Conservation (phyloP, 371 early-diverging fungal species). For the Mucor velutinosus region DNA sequence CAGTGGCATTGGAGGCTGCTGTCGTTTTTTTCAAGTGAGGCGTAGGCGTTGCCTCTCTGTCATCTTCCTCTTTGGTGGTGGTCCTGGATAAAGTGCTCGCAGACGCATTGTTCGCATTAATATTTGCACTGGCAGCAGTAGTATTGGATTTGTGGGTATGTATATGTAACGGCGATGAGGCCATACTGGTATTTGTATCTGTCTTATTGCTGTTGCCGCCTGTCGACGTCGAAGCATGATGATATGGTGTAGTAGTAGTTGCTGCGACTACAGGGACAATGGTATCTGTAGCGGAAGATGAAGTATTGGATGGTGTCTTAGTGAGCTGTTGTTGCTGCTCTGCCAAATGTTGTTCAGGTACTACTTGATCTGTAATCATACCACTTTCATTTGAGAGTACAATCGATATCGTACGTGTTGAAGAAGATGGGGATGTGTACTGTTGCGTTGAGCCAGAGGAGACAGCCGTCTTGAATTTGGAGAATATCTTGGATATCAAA, state of each 20-base stretch:
- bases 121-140: not conserved
- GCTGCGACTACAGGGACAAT: not conserved
- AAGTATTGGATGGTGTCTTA: not conserved
- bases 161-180: not conserved
- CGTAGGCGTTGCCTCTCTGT: no score
- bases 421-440: constrained; percentile 6
- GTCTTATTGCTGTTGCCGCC: not conserved
- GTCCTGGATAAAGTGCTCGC: not conserved
- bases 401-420: constrained; percentile 11
- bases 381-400: constrained; percentile 8
- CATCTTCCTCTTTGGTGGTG: not conserved
- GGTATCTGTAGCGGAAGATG: not conserved
- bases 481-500: constrained; percentile 63
- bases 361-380: not conserved
- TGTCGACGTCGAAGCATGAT: not conserved
- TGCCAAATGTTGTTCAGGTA: not conserved
- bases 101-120: not conserved
- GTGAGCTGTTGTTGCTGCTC: not conserved
- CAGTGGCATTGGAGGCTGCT: no score
- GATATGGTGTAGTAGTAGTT: not conserved
- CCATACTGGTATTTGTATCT: not conserved
- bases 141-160: not conserved
- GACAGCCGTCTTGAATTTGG: constrained; percentile 59
- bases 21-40: no score
- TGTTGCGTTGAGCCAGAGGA: constrained; percentile 28